Base-by-base conservation (phyloP, 2,329 filamentous ascomycete genomes). In the Paecilomyces sp. region DNA sequence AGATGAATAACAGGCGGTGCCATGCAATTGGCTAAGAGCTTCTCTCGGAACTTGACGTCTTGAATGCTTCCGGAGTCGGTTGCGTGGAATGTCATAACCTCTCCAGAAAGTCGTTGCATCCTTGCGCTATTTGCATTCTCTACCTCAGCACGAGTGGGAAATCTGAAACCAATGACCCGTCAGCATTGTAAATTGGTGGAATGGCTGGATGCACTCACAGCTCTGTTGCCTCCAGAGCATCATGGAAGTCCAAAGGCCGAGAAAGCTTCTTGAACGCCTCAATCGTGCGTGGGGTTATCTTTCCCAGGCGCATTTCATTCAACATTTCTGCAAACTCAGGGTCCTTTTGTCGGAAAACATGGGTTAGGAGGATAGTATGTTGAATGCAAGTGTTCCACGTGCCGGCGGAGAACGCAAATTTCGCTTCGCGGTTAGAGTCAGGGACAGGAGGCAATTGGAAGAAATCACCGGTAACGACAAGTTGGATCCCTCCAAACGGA, bases 391-490 rank as follows among this genome's bases (percentile, higher is more conserved):
- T 96, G 60, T 83, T 88, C 94, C 95, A 99, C 0, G 92, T 96
- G 2, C 85, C 85, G 7, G 92, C 92, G 68, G 96, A 91, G 71
- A 99, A 99, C 0, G 92, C 89, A 73, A 99, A 99, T 70, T 92
- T 96, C 54, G 88, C 85, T 28, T 87, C 82, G 57, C 86, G 85
- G 51, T 84, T 85, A 50, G 80, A 80, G 13, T 97, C 92, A 1
- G 93, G 92, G 1, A 99, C 94, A 0, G 94, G 94, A 0, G 94
- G 94, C 3, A 99, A 78, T 72, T 99, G 94, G 75, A 99, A 99
- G 76, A 99, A 99, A 70, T 99, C 94, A 2, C 94, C 94, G 0
- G 94, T 99, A 61, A 99, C 90, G 59, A 99, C 85, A 31, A 99
- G 82, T 67, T 99, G 94, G 54, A 99, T 97, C 4, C 94, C 94